A percentile compares a stretch with the other conserved stretches of the same genome.
Evolutionary conservation across 2,329 filamentous ascomycete genomes (phyloP).

Genomic region (Paraconiothyrium brasiliense): DNA sequence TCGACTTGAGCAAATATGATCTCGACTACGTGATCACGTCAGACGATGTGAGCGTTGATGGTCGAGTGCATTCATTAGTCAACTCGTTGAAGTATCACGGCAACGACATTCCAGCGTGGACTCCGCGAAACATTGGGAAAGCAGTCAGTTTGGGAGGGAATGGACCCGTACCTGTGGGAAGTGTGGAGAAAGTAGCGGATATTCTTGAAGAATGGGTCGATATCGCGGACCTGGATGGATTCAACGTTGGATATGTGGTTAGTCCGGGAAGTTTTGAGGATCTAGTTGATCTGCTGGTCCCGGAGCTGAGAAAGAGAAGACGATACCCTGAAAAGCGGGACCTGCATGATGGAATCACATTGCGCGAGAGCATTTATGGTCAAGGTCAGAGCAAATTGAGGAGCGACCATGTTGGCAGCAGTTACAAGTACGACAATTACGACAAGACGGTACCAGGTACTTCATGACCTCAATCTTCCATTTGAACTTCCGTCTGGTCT

Average conservation of each 20-base stretch:
- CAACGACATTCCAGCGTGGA: conserved; percentile 23
- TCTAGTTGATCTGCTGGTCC: conserved; percentile 23
- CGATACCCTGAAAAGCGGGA: conserved; percentile 17
- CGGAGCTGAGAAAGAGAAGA: conserved; percentile 25
- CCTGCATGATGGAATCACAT: conserved; percentile 18
- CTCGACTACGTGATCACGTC: conserved; percentile 52
- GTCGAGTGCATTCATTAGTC: conserved; percentile 19
- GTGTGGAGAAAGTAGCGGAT: conserved; percentile 70
- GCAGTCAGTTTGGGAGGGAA: conserved; percentile 70
- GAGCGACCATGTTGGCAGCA: conserved; percentile 25
- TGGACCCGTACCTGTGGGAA: conserved; percentile 70
- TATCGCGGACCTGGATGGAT: conserved; percentile 75
- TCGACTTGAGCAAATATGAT: conserved; percentile 65
- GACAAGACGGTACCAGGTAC: conserved; percentile 18
- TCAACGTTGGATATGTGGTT: conserved; percentile 65
- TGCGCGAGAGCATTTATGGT: conserved; percentile 27
- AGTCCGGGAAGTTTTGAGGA: conserved; percentile 29
- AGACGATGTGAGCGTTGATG: conserved; percentile 25
- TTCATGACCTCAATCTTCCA: background rate
- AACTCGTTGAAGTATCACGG: conserved; percentile 22
- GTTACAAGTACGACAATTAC: conserved; percentile 29
- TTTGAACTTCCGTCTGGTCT: background rate
- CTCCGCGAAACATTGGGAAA: conserved; percentile 25
- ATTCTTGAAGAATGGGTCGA: conserved; percentile 71
- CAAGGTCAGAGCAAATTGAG: conserved; percentile 22